Base-by-base conservation (phyloP, 306 rosid genomes). In the Ochetophila trinervis region DNA sequence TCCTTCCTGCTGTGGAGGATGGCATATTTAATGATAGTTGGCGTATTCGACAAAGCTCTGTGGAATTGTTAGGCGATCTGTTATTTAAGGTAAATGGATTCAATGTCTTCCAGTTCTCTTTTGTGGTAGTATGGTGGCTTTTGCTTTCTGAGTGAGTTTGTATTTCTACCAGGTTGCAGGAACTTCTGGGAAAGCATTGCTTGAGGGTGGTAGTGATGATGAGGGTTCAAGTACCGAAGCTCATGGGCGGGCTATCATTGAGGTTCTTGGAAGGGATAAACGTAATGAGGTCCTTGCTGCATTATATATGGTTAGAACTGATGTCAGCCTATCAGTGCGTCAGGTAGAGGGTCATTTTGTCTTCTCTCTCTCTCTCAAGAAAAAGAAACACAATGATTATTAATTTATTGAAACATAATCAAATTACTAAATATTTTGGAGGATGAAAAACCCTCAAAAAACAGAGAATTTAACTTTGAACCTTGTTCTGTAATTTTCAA, bases 221-320 rank as follows among this genome's bases (percentile, higher is more conserved):
- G 99, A 93, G 84, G 99, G 99, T 78, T 83, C 99, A 57, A 93
- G 99, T 60, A 93, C 96, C 13, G 99, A 93, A 84, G 99, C 99
- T 47, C 97, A 93, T 16, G 99, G 99, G 15, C 96, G 99, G 57
- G 99, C 99, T 69, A 93, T 90, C 72, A 87, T 93, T 81, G 96
- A 90, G 82, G 83, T 93, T 78, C 79, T 93, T 44, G 99, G 99
- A 63, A 84, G 84, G 62, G 91, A 86, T 34, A 93, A 86, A 71
- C 97, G 99, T 45, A 82, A 93, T 78, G 97, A 93, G 82, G 82
- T 87, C 62, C 99, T 93, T 55, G 89, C 99, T 73, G 97, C 99
- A 6, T 71, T 93, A 51, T 93, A 93, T 79, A 93, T 90, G 99
- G 99, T 93, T 80, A 84, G 99, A 67, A 83, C 96, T 63, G 99